Base-by-base conservation (phyloP, 1,139 yeast species). In the Zygotorulaspora mrakii region DNA sequence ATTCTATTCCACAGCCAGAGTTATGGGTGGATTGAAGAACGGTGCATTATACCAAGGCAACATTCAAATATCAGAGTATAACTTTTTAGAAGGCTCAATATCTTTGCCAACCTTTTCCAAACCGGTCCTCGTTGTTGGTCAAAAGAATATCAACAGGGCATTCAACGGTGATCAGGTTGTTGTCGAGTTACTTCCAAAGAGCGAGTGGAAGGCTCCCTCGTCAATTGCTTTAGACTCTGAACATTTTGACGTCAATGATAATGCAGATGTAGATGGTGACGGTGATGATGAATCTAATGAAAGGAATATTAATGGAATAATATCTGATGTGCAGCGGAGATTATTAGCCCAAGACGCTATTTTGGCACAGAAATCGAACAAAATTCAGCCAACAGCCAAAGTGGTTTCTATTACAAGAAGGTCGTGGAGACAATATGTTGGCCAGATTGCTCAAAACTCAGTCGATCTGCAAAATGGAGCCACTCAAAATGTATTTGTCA, bases 381-480 rank as follows among this genome's bases (percentile, higher is more conserved):
- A 73, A 50, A 66, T 83, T 30, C 89, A 83, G 55, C 97, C 97
- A 18, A 89, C 98, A 0, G 98, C 95, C 2, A 77, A 78, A 52
- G 82, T 94, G 37, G 97, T 94, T 17, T 95, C 95, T 26, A 74
- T 94, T 23, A 70, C 81, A 36, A 82, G 88, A 65, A 77, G 99
- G 62, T 86, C 94, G 44, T 94, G 98, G 98, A 76, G 98, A 62
- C 81, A 82, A 53, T 94, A 89, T 57, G 98, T 91, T 35, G 98
- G 98, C 12, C 97, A 89, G 62, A 75, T 94, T 48, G 84, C 94
- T 4, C 84, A 94, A 31, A 75, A 82, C 24, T 82, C 95, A 3
- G 82, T 84, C 1, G 73, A 80, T 27, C 68, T 68, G 14, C 74
- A 74, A 33, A 56, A 56, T 30, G 66, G 66, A 42, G 75, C 94